Percentiles rank a stretch among this genome's conserved stretches.
These are phyloP conservation scores for Phytophthora foliorum DNA, from an alignment of 352 stramenopile genomes.

Conservation along the genomic window DNA sequence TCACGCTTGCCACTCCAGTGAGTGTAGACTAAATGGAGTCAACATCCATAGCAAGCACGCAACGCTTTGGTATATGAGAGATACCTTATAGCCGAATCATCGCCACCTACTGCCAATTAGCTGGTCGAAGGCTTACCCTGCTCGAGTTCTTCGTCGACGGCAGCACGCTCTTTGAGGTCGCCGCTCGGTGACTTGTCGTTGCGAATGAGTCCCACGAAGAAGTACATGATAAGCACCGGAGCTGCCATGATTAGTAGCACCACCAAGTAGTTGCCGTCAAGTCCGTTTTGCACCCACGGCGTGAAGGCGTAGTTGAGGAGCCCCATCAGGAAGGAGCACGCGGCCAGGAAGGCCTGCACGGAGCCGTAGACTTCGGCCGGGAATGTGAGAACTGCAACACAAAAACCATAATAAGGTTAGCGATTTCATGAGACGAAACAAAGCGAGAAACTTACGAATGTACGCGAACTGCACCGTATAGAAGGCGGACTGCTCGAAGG, in stretches of 20 bases:
- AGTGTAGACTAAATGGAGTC: no score
- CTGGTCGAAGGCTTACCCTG: constrained; percentile 23
- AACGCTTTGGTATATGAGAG: no score
- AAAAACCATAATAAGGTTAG: constrained; percentile 18
- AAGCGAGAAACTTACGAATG: constrained; percentile 25
- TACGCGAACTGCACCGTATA: constrained; percentile 60
- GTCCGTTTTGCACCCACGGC: constrained; percentile 44
- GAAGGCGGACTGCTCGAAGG: constrained; percentile 47
- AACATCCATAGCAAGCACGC: no score
- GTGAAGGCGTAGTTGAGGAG: constrained; percentile 54
- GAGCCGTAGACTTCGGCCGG: constrained; percentile 48
- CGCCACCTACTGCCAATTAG: neutral
- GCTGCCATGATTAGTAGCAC: constrained; percentile 47
- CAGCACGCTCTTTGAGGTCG: constrained; percentile 1
- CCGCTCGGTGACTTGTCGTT: constrained; percentile 8
- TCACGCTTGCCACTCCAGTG: no score
- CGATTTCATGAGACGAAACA: neutral
- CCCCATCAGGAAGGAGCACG: constrained; percentile 44
- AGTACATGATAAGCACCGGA: constrained; percentile 37
- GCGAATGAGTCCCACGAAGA: constrained; percentile 39
- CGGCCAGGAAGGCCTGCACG: constrained; percentile 42
- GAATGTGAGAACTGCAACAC: constrained; percentile 41
- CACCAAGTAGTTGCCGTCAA: constrained; percentile 41
- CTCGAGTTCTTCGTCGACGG: constrained; percentile 14
- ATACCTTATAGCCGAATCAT: neutral